phyloP scores from a whole-genome alignment of 768 basidiomycete species.

The Termitomyces sp. region DNA sequence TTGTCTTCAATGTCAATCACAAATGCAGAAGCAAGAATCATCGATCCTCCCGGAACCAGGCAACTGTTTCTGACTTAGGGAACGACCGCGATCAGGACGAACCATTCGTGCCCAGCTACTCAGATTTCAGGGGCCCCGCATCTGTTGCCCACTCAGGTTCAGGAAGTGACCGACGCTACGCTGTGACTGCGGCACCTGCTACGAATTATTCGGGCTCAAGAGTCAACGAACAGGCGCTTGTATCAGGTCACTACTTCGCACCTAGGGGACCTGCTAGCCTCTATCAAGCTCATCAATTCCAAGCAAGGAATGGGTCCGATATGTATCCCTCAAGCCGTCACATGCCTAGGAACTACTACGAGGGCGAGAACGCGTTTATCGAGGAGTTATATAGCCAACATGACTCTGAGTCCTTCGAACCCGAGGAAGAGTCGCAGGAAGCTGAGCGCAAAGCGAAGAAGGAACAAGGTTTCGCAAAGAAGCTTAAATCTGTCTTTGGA shows the following conservation, averaged over 20 bases:
- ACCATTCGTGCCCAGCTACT: background rate
- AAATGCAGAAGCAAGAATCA: no score
- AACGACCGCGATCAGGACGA: background rate
- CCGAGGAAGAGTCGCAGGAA: background rate
- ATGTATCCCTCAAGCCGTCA: background rate
- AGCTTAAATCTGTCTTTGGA: background rate
- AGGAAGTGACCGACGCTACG: background rate
- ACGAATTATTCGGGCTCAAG: background rate
- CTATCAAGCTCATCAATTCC: background rate
- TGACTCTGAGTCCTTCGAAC: background rate
- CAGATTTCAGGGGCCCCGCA: background rate
- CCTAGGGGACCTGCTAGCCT: background rate
- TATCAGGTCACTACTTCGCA: background rate
- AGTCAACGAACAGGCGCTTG: background rate
- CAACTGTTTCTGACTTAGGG: background rate
- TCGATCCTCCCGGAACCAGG: background rate
- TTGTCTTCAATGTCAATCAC: background rate
- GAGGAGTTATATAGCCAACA: background rate
- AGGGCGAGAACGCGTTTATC: background rate
- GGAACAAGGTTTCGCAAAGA: background rate
- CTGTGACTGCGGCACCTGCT: background rate
- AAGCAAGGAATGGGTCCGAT: no score
- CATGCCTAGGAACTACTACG: background rate
- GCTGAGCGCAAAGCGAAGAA: background rate
- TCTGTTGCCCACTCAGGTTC: background rate